Percentiles rank a stretch among this genome's conserved stretches.
These are phyloP conservation scores for Exophiala lecanii-corni DNA, from an alignment of 2,329 filamentous ascomycete genomes.

Conservation along the genomic window DNA sequence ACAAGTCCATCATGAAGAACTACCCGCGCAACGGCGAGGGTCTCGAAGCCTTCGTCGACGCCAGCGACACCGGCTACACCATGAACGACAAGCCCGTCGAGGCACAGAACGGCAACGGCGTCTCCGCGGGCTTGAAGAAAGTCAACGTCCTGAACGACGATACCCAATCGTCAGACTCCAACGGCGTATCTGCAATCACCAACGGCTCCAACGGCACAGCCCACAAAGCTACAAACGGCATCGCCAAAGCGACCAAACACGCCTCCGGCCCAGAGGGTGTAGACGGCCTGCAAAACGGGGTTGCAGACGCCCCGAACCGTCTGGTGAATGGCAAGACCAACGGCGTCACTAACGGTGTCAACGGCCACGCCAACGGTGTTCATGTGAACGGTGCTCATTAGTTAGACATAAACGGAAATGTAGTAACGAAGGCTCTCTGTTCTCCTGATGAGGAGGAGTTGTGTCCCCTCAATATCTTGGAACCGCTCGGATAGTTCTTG, in stretches of 20 bases:
- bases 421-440: too few relatives aligned
- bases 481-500: too few relatives aligned
- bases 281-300: conserved; percentile 17
- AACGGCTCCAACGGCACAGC: conserved; percentile 11
- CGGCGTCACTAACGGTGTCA: conserved; percentile 11
- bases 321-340: conserved; percentile 9
- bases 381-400: too few relatives aligned
- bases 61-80: conserved; percentile 62
- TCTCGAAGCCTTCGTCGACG: conserved; percentile 65
- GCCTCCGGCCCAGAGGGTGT: conserved; percentile 16
- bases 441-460: too few relatives aligned
- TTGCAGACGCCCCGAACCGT: neutral
- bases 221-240: conserved; percentile 13
- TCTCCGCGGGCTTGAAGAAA: conserved; percentile 16
- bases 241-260: conserved; percentile 13
- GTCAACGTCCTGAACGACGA: conserved; percentile 26
- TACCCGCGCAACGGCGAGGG: conserved; percentile 63
- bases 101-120: conserved; percentile 9
- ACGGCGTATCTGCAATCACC: neutral
- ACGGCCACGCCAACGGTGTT: conserved; percentile 11
- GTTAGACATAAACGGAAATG: too few relatives aligned
- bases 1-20: conserved; percentile 60
- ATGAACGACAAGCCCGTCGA: conserved; percentile 34
- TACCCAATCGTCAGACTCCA: neutral
- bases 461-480: too few relatives aligned